Evolutionary conservation across 805 yeast species (phyloP), one percentile per base, ranked within the genome.

Genomic region (Metschnikowia reukaufii): DNA sequence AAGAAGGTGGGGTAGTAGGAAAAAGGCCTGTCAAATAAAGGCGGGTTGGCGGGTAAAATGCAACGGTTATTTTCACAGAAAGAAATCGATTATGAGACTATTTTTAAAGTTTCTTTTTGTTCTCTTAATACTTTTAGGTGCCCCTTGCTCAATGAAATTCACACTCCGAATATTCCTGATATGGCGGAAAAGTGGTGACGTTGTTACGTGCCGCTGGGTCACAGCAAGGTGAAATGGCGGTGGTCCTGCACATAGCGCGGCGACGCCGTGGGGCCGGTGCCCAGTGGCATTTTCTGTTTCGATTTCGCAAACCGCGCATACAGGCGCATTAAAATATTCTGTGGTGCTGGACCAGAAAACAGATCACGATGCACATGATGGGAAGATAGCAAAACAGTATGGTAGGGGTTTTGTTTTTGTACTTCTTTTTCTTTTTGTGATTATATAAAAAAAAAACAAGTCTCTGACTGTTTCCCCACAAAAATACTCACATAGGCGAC

Each of bases 141-240:
- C 9, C 27, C 9, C 27, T 9, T 23, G 9, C 9, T 9, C 9
- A 23, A 23, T 23, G 29, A 25, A 25, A 25, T 25, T 25, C 8
- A 9, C 12, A 13, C 37, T 23, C 13, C 30, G 17, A 23, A 20
- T 34, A 16, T 34, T 42, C 39, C 27, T 21, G 10, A 35, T 27
- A 35, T 36, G 45, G 41, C 41, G 16, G 29, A 44, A 31, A 31
- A 32, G 21, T 27, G 29, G 42, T 32, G 42, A 38, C 30, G 21
- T 23, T 33, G 17, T 2, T 19, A 32, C 46, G 36, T 36, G 37
- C 37, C 42, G 30, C 34, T 44, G 47, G 32, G 27, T 13, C n/a
- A 20, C 31, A 44, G 47, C 47, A 44, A 44, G 42, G 42, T 44
- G 42, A 25, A 44, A 37, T 44, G 20, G n/a, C 25, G 29, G 12